phyloP scores from a whole-genome alignment of 129 eudicot species.

The Tagetes patula region DNA sequence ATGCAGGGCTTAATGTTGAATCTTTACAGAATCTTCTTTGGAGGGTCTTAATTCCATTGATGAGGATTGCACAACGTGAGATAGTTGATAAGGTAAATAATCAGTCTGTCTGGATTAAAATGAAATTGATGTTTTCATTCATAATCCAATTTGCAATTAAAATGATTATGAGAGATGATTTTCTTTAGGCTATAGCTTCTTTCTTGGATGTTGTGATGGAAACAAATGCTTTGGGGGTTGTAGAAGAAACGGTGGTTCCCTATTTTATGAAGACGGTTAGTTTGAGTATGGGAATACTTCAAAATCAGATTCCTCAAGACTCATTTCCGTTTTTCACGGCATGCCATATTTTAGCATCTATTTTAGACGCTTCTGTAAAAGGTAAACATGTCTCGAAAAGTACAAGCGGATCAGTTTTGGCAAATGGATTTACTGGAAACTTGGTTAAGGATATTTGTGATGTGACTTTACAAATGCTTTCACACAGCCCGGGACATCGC shows the following conservation, averaged over 20 bases:
- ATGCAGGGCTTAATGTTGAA: constrained; percentile 43
- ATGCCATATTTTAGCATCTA: constrained; percentile 63
- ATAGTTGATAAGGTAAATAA: constrained; percentile 59
- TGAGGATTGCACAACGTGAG: constrained; percentile 49
- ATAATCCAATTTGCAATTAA: background rate
- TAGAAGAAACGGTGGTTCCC: constrained; percentile 66
- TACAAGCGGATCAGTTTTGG: constrained; percentile 27
- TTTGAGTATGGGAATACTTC: constrained; percentile 56
- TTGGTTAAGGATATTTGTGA: constrained; percentile 72
- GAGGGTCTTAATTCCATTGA: constrained; percentile 56
- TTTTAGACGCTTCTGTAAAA: constrained; percentile 54
- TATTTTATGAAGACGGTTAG: constrained; percentile 59
- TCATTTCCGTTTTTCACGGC: constrained; percentile 52
- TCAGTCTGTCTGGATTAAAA: background rate
- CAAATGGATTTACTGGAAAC: constrained; percentile 47
- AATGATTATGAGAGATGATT: background rate
- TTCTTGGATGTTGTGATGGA: constrained; percentile 67
- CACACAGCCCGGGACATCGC: constrained; percentile 71
- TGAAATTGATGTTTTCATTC: background rate
- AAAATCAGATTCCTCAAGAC: constrained; percentile 31
- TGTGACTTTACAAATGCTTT: constrained; percentile 64
- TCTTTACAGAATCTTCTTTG: constrained; percentile 48
- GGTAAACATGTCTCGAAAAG: constrained; percentile 29
- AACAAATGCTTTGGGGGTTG: constrained; percentile 67
- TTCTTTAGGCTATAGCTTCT: constrained; percentile 53